Conservation (phyloP, 108 stramenopile genomes). For the Bacterosira constricta region DNA sequence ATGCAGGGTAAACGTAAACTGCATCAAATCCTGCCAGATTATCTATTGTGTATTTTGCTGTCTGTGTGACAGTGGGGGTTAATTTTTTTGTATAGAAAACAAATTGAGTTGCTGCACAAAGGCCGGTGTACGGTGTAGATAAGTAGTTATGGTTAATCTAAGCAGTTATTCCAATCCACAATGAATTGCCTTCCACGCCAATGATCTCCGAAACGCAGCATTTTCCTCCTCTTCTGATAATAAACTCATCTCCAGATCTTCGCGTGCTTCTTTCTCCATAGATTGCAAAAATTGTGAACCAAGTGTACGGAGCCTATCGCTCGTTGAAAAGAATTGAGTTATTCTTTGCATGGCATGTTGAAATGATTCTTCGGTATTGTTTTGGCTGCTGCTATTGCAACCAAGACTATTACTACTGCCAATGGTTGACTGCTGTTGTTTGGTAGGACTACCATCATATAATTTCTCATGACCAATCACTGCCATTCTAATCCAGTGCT, state of each 20-base stretch:
- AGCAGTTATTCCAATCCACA: constrained; percentile 1
- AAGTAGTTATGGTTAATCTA: too few relatives aligned
- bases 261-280: constrained; percentile 1
- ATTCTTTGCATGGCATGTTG: constrained; percentile 6
- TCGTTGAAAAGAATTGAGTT: constrained; percentile 28
- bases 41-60: too few relatives aligned
- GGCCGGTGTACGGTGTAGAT: too few relatives aligned
- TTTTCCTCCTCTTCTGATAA: not conserved
- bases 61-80: not conserved
- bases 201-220: constrained; percentile 8
- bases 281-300: not conserved
- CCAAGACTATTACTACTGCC: too few relatives aligned
- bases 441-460: not conserved
- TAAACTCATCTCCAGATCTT: not conserved
- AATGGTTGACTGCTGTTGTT: too few relatives aligned
- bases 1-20: too few relatives aligned
- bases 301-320: constrained; percentile 13
- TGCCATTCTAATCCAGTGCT: constrained; percentile 23
- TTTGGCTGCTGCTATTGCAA: not conserved
- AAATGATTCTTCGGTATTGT: constrained; percentile 4
- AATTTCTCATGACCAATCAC: constrained; percentile 5
- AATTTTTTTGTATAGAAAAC: too few relatives aligned
- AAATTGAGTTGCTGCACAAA: not conserved
- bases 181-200: constrained; percentile 38
- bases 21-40: too few relatives aligned